These are phyloP conservation scores for Thalassiosira mediterranea DNA, from an alignment of 352 stramenopile genomes.

Conservation along the genomic window DNA sequence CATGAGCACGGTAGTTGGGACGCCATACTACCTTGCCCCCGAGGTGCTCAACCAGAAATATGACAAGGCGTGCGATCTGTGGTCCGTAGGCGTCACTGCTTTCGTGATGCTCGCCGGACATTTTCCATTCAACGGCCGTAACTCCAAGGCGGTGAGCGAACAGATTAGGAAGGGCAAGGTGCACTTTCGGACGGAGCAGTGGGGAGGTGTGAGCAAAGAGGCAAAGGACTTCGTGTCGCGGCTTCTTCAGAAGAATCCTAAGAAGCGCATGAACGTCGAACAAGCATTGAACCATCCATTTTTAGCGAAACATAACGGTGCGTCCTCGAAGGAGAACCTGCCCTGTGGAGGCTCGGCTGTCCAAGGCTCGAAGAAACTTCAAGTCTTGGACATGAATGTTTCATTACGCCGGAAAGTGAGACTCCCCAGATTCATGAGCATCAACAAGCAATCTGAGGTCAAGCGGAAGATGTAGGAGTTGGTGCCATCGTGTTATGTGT, in stretches of 20 bases:
- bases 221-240: slow-evolving; percentile 94
- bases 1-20: slow-evolving; percentile 84
- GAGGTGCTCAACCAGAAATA: slow-evolving; percentile 88
- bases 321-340: too few relatives aligned
- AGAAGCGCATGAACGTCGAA: slow-evolving; percentile 76
- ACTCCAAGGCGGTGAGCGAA: slow-evolving; percentile 87
- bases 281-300: slow-evolving; percentile 76
- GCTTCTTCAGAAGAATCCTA: slow-evolving; percentile 90
- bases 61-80: slow-evolving; percentile 95
- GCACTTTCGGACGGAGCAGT: not conserved
- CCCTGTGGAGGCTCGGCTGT: too few relatives aligned
- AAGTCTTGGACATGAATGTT: too few relatives aligned
- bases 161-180: slow-evolving; percentile 84
- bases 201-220: slow-evolving; percentile 89
- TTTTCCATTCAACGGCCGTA: slow-evolving; percentile 88
- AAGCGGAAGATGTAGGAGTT: too few relatives aligned
- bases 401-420: not conserved
- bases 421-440: not conserved
- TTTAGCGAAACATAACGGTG: slow-evolving; percentile 67
- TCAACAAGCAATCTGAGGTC: too few relatives aligned
- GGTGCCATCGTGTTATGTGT: too few relatives aligned
- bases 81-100: slow-evolving; percentile 88
- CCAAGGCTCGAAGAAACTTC: too few relatives aligned
- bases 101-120: slow-evolving; percentile 86
- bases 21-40: slow-evolving; percentile 86